Evolutionary conservation across 1,284 basidiomycete genomes (phyloP).

Genomic region (Apiotrichum laibachii): DNA sequence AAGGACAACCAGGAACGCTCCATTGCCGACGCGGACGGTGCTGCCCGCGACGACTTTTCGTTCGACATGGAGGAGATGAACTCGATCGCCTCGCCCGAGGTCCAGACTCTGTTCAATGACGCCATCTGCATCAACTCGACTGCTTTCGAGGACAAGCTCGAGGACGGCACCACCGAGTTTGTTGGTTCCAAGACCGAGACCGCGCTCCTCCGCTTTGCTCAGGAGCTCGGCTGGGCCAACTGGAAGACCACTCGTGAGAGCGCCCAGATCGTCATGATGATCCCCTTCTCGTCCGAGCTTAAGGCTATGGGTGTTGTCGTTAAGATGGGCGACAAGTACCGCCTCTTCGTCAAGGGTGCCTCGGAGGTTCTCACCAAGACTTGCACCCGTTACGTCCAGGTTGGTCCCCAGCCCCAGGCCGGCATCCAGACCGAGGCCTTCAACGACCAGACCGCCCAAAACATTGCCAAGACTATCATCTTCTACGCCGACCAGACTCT

Average conservation of each 20-base stretch:
- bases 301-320: slow-evolving; percentile 97
- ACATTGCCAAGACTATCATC: slow-evolving; percentile 67
- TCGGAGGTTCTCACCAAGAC: slow-evolving; percentile 83
- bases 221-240: slow-evolving; percentile 75
- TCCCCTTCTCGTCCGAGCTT: slow-evolving; percentile 91
- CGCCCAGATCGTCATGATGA: slow-evolving; percentile 74
- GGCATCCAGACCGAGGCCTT: slow-evolving; percentile 31
- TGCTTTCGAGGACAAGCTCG: slow-evolving; percentile 81
- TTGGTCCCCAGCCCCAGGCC: slow-evolving; percentile 42
- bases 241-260: slow-evolving; percentile 68
- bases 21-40: slow-evolving; percentile 62
- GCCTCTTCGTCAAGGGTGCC: slow-evolving; percentile 88
- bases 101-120: slow-evolving; percentile 74
- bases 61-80: slow-evolving; percentile 74
- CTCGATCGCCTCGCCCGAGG: slow-evolving; percentile 60
- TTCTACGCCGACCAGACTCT: slow-evolving; percentile 96
- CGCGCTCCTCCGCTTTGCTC: slow-evolving; percentile 85
- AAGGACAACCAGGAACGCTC: slow-evolving; percentile 70
- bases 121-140: slow-evolving; percentile 92
- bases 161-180: slow-evolving; percentile 66
- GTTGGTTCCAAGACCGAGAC: slow-evolving; percentile 97
- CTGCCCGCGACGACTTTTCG: slow-evolving; percentile 65
- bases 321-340: slow-evolving; percentile 59
- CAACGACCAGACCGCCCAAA: slow-evolving; percentile 33
- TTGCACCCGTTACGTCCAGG: slow-evolving; percentile 68